Conservation (phyloP, 2,329 filamentous ascomycete genomes). For the Colletotrichum horii region DNA sequence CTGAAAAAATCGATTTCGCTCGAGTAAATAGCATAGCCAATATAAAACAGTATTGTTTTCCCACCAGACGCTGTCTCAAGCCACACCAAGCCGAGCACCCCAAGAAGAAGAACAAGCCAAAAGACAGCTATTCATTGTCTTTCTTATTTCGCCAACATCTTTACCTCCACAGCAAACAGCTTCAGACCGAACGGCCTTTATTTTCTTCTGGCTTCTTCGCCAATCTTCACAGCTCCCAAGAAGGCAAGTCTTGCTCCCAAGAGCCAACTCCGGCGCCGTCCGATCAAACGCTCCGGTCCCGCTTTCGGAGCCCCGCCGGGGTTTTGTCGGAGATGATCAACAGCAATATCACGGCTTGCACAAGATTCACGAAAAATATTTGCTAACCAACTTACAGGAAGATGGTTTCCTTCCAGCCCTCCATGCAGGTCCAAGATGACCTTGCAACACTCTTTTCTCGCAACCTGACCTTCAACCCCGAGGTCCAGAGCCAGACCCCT, state of each 20-base stretch:
- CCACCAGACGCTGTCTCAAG: neutral
- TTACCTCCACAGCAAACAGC: conserved; percentile 8
- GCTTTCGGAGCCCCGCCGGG: conserved; percentile 6
- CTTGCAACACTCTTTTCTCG: conserved; percentile 80
- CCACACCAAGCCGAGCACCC: conserved; percentile 1
- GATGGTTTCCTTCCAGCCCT: conserved; percentile 44
- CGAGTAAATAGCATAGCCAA: conserved; percentile 20
- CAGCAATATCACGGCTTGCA: neutral
- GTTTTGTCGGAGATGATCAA: conserved; percentile 10
- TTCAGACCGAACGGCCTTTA: neutral
- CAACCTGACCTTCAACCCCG: conserved; percentile 70
- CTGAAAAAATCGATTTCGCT: neutral
- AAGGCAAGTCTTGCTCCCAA: neutral
- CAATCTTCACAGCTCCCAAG: neutral
- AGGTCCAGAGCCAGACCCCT: conserved; percentile 32
- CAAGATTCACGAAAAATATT: neutral
- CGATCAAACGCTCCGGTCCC: neutral
- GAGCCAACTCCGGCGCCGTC: neutral
- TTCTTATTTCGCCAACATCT: neutral
- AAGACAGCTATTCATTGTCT: neutral
- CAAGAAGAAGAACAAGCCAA: neutral
- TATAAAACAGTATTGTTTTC: conserved; percentile 19
- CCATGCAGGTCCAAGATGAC: conserved; percentile 77
- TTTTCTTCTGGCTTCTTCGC: neutral
- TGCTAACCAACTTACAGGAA: conserved; percentile 23